Evolutionary conservation across 768 basidiomycete genomes (phyloP).

Genomic region (Phallus indusiatus): DNA sequence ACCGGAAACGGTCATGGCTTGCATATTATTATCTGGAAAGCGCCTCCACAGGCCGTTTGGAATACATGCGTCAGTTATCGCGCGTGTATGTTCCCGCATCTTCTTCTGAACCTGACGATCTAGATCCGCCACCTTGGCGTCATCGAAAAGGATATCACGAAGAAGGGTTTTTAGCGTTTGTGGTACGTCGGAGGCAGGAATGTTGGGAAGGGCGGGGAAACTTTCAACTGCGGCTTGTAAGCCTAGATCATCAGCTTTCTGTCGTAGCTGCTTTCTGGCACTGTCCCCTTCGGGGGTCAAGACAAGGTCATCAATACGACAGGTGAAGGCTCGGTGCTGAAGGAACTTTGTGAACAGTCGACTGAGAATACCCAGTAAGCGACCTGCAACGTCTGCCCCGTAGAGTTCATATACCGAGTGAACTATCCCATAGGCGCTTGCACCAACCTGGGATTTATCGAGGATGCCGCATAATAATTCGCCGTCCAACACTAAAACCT

Average conservation of each 20-base stretch:
- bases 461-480: conserved; percentile 89
- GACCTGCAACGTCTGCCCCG: conserved; percentile 80
- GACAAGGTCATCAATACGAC: conserved; percentile 96
- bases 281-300: conserved; percentile 76
- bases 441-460: conserved; percentile 97
- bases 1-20: conserved; percentile 95
- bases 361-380: conserved; percentile 85
- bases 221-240: conserved; percentile 85
- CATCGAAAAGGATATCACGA: conserved; percentile 89
- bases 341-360: conserved; percentile 95
- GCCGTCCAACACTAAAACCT: conserved; percentile 85
- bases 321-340: conserved; percentile 94
- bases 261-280: conserved; percentile 57
- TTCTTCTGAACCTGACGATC: conserved; percentile 88
- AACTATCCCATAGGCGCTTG: conserved; percentile 90
- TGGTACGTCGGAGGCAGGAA: conserved; percentile 44
- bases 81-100: conserved; percentile 77
- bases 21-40: conserved; percentile 99
- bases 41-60: conserved; percentile 81
- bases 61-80: conserved; percentile 81
- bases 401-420: conserved; percentile 97
- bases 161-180: conserved; percentile 55
- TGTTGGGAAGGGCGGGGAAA: conserved; percentile 62
- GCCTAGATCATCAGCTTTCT: conserved; percentile 60
- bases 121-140: conserved; percentile 93